Conservation (phyloP, 257 asterid species). For the Nicotiana benthamiana region DNA sequence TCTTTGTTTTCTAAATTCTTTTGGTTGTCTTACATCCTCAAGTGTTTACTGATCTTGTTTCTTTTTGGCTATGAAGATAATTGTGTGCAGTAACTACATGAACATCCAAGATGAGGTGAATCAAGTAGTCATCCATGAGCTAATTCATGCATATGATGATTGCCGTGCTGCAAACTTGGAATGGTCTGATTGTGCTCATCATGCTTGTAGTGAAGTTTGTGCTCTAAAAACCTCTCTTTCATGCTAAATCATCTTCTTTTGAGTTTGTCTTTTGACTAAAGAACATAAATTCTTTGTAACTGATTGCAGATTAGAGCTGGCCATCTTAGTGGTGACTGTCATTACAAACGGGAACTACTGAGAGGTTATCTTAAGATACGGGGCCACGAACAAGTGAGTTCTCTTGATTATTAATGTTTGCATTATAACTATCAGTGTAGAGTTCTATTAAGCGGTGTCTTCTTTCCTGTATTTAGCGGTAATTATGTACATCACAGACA, state of each 20-base stretch:
- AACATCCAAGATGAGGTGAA: constrained; percentile 73
- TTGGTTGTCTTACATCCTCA: background rate
- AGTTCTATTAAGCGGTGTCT: background rate
- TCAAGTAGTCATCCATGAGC: constrained; percentile 91
- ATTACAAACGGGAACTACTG: constrained; percentile 73
- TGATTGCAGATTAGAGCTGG: constrained; percentile 67
- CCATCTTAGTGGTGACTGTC: constrained; percentile 96
- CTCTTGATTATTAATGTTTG: background rate
- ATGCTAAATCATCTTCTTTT: background rate
- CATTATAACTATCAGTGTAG: background rate
- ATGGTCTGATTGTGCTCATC: constrained; percentile 86
- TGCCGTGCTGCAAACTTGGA: constrained; percentile 80
- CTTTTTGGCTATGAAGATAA: constrained; percentile 29
- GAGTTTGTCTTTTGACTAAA: background rate
- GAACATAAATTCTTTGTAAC: background rate
- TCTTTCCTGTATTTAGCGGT: background rate
- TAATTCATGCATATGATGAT: constrained; percentile 89
- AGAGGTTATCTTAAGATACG: constrained; percentile 61
- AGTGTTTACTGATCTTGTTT: background rate
- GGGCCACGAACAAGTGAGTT: constrained; percentile 76
- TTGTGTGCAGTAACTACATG: constrained; percentile 69
- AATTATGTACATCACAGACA: background rate
- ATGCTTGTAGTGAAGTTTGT: constrained; percentile 82
- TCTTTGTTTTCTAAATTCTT: background rate
- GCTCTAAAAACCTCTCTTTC: background rate